A percentile compares a stretch with the other conserved stretches of the same genome.
Evolutionary conservation across 768 basidiomycete genomes (phyloP).

Genomic region (Mrakia frigida): DNA sequence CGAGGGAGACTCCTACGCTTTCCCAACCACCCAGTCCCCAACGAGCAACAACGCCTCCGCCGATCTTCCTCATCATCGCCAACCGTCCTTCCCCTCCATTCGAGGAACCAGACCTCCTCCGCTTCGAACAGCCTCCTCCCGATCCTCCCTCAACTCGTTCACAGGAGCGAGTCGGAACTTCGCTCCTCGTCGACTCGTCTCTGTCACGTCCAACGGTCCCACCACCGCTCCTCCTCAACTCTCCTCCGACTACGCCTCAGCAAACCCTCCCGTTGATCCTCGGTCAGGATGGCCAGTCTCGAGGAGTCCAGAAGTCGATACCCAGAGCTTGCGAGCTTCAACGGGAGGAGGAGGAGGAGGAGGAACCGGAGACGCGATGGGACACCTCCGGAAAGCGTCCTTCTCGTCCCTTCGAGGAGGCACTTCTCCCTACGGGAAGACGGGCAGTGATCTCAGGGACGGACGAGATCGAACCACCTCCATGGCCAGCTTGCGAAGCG

Average conservation of each 20-base stretch:
- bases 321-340: background rate
- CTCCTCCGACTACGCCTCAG: background rate
- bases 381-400: background rate
- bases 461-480: constrained; percentile 3
- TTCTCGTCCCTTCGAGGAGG: background rate
- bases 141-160: constrained; percentile 14
- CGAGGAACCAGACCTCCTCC: background rate
- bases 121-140: constrained; percentile 11
- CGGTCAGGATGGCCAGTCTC: background rate
- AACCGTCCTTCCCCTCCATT: background rate
- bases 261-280: constrained; percentile 1
- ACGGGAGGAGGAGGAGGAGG: background rate
- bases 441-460: no score
- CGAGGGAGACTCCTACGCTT: background rate
- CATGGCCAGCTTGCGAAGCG: background rate
- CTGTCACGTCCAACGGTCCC: background rate
- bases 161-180: constrained; percentile 1
- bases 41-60: background rate
- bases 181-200: constrained; percentile 10
- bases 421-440: background rate
- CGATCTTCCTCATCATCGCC: background rate
- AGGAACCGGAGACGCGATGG: background rate
- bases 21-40: background rate
- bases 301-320: background rate
- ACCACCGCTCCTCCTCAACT: constrained; percentile 9